Base-by-base conservation (phyloP, 768 basidiomycete genomes). In the Chiua virens region DNA sequence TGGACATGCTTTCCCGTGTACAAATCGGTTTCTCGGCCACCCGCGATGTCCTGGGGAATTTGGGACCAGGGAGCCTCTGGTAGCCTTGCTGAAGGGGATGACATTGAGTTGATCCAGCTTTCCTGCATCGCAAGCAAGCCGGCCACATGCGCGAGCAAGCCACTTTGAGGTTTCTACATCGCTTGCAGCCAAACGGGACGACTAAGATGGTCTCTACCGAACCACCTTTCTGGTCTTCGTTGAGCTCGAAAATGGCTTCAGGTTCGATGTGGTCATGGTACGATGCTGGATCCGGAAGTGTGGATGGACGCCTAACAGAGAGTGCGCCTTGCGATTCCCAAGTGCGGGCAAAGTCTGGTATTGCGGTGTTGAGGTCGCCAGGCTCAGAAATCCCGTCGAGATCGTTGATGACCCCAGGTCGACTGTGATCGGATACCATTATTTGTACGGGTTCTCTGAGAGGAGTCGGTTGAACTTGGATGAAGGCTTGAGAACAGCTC, bases 141-240 rank as follows among this genome's bases (percentile, higher is more conserved):
- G 68, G 67, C 32, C n/a, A 38, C 3, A 30, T n/a, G 40, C 67
- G 68, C 4, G 67, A 68, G 28, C 67, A 70, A 9, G 57, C 42
- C 13, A 62, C 50, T 13, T 15, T 53, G 17, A 18, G 0, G 14
- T 4, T 4, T 35, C 4, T 43, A 41, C 67, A 68, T 32, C 39
- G 40, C n/a, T n/a, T 4, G 56, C 67, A 68, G 30, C 36, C 0
- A 14, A 35, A 43, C 1, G 68, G 39, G 37, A 66, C 64, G 38
- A 70, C 66, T 17, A 51, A 42, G 34, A 68, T 47, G 25, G 54
- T 49, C 11, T 55, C 13, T 8, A 36, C 42, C 5, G 54, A 55
- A 2, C 54, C 54, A 7, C 57, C 41, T 11, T 32, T 1, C 36
- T 47, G 51, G 23, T 22, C 27, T 51, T 58, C 55, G 5, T 61